A percentile compares a stretch with the other conserved stretches of the same genome.
phyloP scores from a whole-genome alignment of 2,329 filamentous ascomycete genomes.

The Cladophialophora carrionii region DNA sequence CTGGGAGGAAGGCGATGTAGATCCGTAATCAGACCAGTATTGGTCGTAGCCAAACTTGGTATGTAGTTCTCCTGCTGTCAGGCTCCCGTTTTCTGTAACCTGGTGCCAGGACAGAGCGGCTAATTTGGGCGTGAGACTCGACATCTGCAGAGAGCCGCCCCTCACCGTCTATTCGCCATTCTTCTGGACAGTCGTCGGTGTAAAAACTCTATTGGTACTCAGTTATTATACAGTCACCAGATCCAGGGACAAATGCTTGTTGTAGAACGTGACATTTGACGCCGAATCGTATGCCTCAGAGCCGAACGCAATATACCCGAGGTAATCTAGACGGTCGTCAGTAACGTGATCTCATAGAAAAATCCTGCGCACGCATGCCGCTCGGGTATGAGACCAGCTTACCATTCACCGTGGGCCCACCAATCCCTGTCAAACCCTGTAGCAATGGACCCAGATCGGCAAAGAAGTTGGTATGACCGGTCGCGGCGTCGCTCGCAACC shows the following conservation, averaged over 20 bases:
- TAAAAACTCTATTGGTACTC: neutral
- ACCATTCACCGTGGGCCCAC: constrained; percentile 46
- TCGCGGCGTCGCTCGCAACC: constrained; percentile 43
- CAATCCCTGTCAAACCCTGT: constrained; percentile 42
- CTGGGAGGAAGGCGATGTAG: neutral
- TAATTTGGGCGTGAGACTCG: neutral
- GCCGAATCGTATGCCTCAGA: constrained; percentile 54
- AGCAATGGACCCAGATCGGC: constrained; percentile 56
- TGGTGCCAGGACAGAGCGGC: neutral
- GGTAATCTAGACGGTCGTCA: constrained; percentile 45
- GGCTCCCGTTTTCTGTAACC: neutral
- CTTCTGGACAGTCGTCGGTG: neutral
- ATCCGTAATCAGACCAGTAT: neutral
- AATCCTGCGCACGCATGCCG: neutral
- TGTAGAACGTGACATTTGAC: constrained; percentile 55
- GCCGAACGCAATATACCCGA: constrained; percentile 59
- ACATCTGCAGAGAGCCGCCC: neutral
- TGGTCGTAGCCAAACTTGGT: neutral
- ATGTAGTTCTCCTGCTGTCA: neutral
- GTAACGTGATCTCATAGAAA: neutral
- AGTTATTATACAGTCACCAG: constrained; percentile 29
- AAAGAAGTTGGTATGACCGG: constrained; percentile 48
- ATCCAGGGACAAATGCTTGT: constrained; percentile 43
- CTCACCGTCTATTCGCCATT: neutral
- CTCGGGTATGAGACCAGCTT: neutral